These are phyloP conservation scores for Trichoderma sp. DNA, from an alignment of 2,329 filamentous ascomycete genomes.

Conservation along the genomic window DNA sequence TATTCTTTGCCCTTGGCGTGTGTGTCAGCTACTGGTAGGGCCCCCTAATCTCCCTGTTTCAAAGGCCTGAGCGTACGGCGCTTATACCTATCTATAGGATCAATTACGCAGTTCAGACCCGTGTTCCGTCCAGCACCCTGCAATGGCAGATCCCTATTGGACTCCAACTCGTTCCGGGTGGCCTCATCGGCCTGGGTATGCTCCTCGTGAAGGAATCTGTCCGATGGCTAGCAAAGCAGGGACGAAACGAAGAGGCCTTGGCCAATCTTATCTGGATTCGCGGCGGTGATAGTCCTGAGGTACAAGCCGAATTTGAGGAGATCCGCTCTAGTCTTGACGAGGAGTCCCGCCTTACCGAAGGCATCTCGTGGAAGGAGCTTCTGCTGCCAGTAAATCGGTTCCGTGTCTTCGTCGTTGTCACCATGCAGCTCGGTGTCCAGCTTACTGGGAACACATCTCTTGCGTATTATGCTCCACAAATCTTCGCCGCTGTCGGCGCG, in stretches of 20 bases:
- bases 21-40: background rate
- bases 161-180: constrained; percentile 57
- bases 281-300: background rate
- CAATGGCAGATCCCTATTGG: constrained; percentile 58
- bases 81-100: background rate
- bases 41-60: background rate
- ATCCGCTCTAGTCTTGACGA: no score
- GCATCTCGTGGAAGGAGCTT: no score
- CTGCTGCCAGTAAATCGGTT: background rate
- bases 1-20: background rate
- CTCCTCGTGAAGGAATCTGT: constrained; percentile 61
- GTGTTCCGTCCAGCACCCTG: background rate
- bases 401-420: background rate
- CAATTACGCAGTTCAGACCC: background rate
- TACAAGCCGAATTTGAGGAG: background rate
- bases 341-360: no score
- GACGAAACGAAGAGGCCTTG: constrained; percentile 53
- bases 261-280: background rate
- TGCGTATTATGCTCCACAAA: constrained; percentile 36
- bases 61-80: background rate
- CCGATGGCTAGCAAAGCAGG: constrained; percentile 59
- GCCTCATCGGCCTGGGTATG: constrained; percentile 56
- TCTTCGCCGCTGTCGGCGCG: constrained; percentile 41
- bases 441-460: background rate
- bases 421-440: background rate